Base-by-base conservation (phyloP, 352 stramenopile species). In the Globisporangium lucens region DNA sequence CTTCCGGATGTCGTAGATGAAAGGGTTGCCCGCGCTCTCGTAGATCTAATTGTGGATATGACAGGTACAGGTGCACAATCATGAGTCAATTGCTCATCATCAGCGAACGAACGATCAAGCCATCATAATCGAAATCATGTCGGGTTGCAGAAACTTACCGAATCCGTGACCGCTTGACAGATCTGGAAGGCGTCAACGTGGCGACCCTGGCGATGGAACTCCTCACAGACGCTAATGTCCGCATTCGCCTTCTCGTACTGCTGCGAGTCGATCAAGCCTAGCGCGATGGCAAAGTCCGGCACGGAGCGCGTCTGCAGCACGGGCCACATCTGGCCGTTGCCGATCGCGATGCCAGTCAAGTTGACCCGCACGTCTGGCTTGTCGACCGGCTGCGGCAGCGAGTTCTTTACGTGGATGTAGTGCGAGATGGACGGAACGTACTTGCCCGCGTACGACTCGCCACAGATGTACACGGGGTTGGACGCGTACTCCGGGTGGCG, bases 391-490 rank as follows among this genome's bases (percentile, higher is more conserved):
- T 65, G 12, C 46, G 66, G 55, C 22, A 70, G 63, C 35, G 67
- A 63, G 74, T 99, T 98, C 52, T 89, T 80, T 38, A 87, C 68
- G 59, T 98, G 78, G 62, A 99, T 98, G 68, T 97, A 96, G 72
- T 94, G 78, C 65, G 97, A 87, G 76, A 99, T 97, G 55, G 82
- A 91, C 17, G 96, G 94, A 49, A 98, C 98, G 74, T 98, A 99
- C 76, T 99, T 98, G 35, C 97, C 97, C 3, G 97, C 97, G 75
- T 99, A 98, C 36, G 89, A 98, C 78, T 99, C 97, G 61, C 97
- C 89, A 27, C 83, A 95, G 12, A 90, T 69, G 46, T 79, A 89
- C 63, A 92, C 51, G 8, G 77, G 80, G 36, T 84, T 85, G 68
- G 56, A 57, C 4, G 90, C 74, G 73, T 93, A 95, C 70, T 91